phyloP scores from a whole-genome alignment of 2,329 filamentous ascomycete species.

The Botrytis hyacinthi region DNA sequence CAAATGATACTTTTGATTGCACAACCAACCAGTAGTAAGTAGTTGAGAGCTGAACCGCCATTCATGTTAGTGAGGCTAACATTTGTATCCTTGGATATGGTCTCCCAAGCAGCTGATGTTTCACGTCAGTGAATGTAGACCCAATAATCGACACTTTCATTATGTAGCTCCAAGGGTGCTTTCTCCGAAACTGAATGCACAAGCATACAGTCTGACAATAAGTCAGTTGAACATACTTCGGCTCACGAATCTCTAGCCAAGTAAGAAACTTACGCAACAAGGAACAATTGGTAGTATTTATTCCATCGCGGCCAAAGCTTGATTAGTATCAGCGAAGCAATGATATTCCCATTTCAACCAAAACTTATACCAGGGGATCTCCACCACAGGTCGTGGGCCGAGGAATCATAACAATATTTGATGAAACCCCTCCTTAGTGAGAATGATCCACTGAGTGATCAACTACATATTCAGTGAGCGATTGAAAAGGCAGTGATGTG shows the following conservation, averaged over 20 bases:
- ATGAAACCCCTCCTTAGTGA: not conserved
- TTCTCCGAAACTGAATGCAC: not conserved
- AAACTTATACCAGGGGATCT: not conserved
- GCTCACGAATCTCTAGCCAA: not conserved
- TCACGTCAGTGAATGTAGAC: not conserved
- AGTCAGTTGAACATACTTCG: not conserved
- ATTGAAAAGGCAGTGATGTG: not conserved
- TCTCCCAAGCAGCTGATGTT: not conserved
- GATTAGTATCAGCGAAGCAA: not conserved
- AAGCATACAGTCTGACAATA: not conserved
- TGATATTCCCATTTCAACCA: not conserved
- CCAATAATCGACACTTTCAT: not conserved
- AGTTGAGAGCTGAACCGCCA: not conserved
- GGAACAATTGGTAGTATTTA: not conserved
- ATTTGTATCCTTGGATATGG: not conserved
- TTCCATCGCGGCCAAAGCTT: not conserved
- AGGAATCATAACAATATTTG: not conserved
- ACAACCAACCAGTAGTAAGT: not conserved
- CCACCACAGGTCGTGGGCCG: not conserved
- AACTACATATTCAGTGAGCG: not conserved
- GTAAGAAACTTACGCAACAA: not conserved
- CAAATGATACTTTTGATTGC: not conserved
- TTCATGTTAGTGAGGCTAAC: not conserved
- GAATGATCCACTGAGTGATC: not conserved
- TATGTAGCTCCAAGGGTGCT: not conserved